These are phyloP conservation scores for Phaeoacremonium minimum DNA, from an alignment of 2,329 filamentous ascomycete species.

Conservation along the genomic window DNA sequence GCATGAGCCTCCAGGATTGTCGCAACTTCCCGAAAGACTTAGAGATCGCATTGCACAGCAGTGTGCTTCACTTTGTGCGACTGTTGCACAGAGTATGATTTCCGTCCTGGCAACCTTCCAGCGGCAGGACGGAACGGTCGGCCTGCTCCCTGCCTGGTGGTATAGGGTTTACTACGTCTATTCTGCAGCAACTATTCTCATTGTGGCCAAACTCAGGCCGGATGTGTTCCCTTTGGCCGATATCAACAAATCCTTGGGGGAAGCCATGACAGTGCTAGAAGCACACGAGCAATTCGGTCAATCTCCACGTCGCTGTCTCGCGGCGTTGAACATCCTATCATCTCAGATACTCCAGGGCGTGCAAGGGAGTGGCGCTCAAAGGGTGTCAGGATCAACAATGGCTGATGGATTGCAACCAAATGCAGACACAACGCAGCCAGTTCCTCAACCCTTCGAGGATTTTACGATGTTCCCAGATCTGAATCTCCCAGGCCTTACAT, in stretches of 20 bases:
- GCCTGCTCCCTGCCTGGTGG: conserved; percentile 11
- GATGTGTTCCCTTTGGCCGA: conserved; percentile 16
- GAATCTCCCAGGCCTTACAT: too few relatives aligned
- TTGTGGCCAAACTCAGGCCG: conserved; percentile 13
- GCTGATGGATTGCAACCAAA: too few relatives aligned
- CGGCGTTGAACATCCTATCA: conserved; percentile 4
- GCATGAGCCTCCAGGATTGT: background rate
- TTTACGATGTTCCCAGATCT: too few relatives aligned
- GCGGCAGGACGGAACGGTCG: background rate
- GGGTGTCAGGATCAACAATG: too few relatives aligned
- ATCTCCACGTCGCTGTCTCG: conserved; percentile 11
- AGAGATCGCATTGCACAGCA: conserved; percentile 2
- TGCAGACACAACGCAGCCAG: too few relatives aligned
- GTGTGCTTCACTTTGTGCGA: conserved; percentile 3
- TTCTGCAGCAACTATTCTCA: conserved; percentile 9
- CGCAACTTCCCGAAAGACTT: too few relatives aligned
- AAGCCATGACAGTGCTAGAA: conserved; percentile 12
- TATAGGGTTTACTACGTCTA: conserved; percentile 13
- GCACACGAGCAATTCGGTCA: conserved; percentile 14
- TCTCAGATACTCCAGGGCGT: too few relatives aligned
- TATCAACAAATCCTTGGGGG: conserved; percentile 17
- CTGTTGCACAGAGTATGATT: conserved; percentile 1
- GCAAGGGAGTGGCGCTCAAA: too few relatives aligned
- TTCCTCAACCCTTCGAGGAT: too few relatives aligned
- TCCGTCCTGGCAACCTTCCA: background rate